These are phyloP conservation scores for Aureobasidium sp. DNA, from an alignment of 2,329 filamentous ascomycete genomes.

Conservation along the genomic window DNA sequence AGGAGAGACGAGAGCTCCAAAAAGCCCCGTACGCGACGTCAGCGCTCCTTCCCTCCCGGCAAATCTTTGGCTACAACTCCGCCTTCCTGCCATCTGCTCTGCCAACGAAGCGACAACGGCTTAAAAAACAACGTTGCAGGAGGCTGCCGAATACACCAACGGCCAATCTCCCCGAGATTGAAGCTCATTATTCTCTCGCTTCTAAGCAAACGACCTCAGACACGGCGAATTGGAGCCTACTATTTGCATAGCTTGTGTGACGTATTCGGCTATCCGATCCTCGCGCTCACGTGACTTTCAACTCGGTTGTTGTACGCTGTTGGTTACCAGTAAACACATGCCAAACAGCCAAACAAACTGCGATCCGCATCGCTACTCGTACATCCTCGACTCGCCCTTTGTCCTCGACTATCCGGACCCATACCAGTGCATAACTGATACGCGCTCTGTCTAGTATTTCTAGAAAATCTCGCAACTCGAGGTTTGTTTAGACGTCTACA, in stretches of 20 bases:
- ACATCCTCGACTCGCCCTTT: conserved; percentile 2
- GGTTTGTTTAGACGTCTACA: conserved; percentile 1
- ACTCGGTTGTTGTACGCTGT: not conserved
- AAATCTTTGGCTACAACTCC: not conserved
- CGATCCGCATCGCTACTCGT: not conserved
- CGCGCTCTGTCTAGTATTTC: not conserved
- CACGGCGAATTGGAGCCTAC: not conserved
- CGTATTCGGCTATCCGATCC: not conserved
- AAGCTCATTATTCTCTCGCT: not conserved
- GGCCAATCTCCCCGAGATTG: conserved; percentile 5
- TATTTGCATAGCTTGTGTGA: not conserved
- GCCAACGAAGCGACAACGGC: conserved; percentile 4
- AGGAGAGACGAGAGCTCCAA: not conserved
- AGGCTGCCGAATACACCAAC: not conserved
- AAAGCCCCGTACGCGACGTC: not conserved
- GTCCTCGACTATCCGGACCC: not conserved
- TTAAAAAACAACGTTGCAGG: conserved; percentile 1
- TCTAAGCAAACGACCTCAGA: not conserved
- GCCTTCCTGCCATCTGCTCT: not conserved
- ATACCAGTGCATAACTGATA: not conserved
- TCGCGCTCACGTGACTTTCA: not conserved
- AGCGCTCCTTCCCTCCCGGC: not conserved
- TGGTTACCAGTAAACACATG: not conserved
- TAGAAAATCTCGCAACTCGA: not conserved
- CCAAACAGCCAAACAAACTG: not conserved